These are phyloP conservation scores for Dendryphion nanum DNA, from an alignment of 2,329 filamentous ascomycete genomes.

Conservation along the genomic window DNA sequence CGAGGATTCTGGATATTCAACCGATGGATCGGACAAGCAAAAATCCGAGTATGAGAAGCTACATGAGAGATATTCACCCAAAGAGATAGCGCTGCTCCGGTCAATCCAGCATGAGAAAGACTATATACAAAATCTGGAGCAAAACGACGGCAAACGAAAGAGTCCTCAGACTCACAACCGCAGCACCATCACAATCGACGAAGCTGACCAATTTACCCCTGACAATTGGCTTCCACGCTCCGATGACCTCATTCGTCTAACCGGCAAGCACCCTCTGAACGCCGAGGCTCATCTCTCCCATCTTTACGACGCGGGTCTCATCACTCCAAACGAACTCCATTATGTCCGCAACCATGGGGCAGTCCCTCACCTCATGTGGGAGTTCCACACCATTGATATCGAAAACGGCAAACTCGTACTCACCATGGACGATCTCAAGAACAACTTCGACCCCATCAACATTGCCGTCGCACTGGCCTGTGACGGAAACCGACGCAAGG, in stretches of 20 bases:
- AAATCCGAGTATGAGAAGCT: not conserved
- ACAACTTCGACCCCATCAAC: slow-evolving; percentile 50
- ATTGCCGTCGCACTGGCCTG: slow-evolving; percentile 55
- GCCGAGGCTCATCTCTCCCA: slow-evolving; percentile 45
- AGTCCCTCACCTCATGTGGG: slow-evolving; percentile 52
- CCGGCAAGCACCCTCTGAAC: slow-evolving; percentile 55
- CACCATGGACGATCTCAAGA: slow-evolving; percentile 44
- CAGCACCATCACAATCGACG: slow-evolving; percentile 43
- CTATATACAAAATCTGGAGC: slow-evolving; percentile 40
- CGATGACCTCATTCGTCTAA: slow-evolving; percentile 49
- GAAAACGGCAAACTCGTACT: slow-evolving; percentile 40
- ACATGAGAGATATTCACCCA: slow-evolving; percentile 7
- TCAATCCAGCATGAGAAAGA: slow-evolving; percentile 47
- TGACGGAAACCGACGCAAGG: slow-evolving; percentile 56
- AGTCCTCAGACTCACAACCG: slow-evolving; percentile 37
- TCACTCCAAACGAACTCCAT: slow-evolving; percentile 53
- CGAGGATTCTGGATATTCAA: slow-evolving; percentile 1
- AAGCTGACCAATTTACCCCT: slow-evolving; percentile 52
- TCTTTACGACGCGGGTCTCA: slow-evolving; percentile 49
- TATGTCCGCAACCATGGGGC: slow-evolving; percentile 56
- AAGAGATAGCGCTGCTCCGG: not conserved
- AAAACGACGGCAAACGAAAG: slow-evolving; percentile 44
- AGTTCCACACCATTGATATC: slow-evolving; percentile 50
- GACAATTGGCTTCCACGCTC: slow-evolving; percentile 56
- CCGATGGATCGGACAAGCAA: not conserved